Conservation (phyloP, 2,329 filamentous ascomycete species). For the Penicillium sp. region DNA sequence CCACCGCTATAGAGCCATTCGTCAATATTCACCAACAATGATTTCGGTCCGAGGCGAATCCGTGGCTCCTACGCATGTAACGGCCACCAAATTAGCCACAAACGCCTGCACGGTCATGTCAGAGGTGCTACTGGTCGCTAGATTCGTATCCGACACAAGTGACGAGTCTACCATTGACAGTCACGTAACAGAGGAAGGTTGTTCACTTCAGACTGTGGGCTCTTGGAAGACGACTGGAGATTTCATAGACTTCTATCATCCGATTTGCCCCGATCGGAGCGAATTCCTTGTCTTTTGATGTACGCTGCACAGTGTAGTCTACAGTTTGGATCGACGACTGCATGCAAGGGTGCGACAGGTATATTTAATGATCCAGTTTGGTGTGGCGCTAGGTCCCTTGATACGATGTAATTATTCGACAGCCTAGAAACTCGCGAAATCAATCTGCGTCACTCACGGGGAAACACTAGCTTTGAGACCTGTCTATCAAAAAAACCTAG, state of each 20-base stretch:
- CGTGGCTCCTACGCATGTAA: neutral
- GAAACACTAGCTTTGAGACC: slow-evolving; percentile 8
- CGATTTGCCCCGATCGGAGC: slow-evolving; percentile 6
- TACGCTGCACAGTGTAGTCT: slow-evolving; percentile 1
- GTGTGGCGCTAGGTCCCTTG: neutral
- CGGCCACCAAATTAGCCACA: neutral
- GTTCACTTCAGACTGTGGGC: neutral
- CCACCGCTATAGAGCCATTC: neutral
- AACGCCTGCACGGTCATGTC: slow-evolving; percentile 11
- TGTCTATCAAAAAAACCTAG: slow-evolving; percentile 4
- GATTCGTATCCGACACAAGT: neutral
- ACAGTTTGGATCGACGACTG: slow-evolving; percentile 4
- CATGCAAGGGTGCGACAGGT: slow-evolving; percentile 23
- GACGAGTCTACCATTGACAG: neutral
- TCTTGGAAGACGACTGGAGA: neutral
- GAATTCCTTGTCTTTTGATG: neutral
- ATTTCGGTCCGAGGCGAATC: slow-evolving; percentile 6
- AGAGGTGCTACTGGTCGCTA: neutral
- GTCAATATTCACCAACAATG: slow-evolving; percentile 6
- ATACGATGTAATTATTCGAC: neutral
- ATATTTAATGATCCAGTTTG: slow-evolving; percentile 11
- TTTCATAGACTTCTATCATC: slow-evolving; percentile 7
- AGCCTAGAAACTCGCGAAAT: neutral
- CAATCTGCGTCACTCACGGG: neutral
- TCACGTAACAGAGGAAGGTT: neutral